A percentile compares a stretch with the other conserved stretches of the same genome.
phyloP scores from a whole-genome alignment of 1,284 basidiomycete genomes.

The Boletus sp. region DNA sequence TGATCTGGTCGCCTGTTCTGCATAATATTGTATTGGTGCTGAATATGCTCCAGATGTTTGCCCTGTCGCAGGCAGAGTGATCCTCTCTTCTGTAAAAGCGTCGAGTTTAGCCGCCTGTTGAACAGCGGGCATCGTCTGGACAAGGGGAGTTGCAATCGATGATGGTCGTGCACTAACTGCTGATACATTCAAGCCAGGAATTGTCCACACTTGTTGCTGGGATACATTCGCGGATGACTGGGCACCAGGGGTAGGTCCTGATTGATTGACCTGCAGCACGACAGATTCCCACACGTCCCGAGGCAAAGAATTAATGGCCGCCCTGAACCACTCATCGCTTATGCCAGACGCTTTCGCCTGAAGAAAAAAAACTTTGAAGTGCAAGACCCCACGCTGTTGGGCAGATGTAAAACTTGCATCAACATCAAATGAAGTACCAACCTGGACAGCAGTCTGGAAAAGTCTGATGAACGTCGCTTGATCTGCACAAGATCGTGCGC shows the following conservation, averaged over 20 bases:
- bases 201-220: neutral
- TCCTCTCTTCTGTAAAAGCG: neutral
- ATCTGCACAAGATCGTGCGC: slow-evolving; percentile 1
- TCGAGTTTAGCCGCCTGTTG: neutral
- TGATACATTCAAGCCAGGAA: neutral
- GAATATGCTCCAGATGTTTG: slow-evolving; percentile 12
- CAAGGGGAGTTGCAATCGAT: neutral
- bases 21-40: slow-evolving; percentile 24
- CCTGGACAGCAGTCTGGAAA: slow-evolving; percentile 25
- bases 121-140: neutral
- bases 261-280: slow-evolving; percentile 6
- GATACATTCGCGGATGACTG: neutral
- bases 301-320: slow-evolving; percentile 22
- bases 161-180: neutral
- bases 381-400: slow-evolving; percentile 17
- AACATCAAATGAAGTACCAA: slow-evolving; percentile 14
- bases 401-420: slow-evolving; percentile 4
- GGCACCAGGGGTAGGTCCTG: neutral
- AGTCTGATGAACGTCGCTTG: slow-evolving; percentile 19
- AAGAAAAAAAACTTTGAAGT: slow-evolving; percentile 14
- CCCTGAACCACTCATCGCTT: slow-evolving; percentile 21
- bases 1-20: slow-evolving; percentile 16
- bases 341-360: slow-evolving; percentile 19
- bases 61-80: neutral
- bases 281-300: slow-evolving; percentile 12